Percentiles rank a stretch among this genome's conserved stretches.
Conservation (phyloP, 805 yeast genomes). For the Cyberlindnera xylosilytica region DNA sequence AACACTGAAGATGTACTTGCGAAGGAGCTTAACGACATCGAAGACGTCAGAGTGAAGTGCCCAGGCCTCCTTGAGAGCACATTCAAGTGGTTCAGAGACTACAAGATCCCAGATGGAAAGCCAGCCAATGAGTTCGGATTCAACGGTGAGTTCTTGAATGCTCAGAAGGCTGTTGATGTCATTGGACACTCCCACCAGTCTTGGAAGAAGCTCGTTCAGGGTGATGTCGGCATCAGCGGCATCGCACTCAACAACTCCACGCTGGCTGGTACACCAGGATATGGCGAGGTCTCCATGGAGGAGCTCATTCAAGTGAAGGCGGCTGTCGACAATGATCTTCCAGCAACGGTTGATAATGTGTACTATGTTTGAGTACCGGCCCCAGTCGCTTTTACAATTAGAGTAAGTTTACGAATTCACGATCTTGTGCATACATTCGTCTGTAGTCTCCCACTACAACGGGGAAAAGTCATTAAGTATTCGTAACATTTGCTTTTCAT, state of each 20-base stretch:
- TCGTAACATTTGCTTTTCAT: neutral
- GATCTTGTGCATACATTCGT: too few relatives aligned
- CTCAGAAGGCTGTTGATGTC: conserved; percentile 80
- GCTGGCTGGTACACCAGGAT: conserved; percentile 43
- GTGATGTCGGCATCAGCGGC: conserved; percentile 33
- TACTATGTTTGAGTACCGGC: neutral
- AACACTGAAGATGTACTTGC: conserved; percentile 85
- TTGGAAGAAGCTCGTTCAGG: conserved; percentile 73
- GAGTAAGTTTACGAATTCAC: too few relatives aligned
- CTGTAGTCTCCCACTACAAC: too few relatives aligned
- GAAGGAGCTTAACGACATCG: conserved; percentile 79
- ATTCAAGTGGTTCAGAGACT: conserved; percentile 97
- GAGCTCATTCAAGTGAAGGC: neutral
- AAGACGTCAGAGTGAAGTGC: conserved; percentile 83
- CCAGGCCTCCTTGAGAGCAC: conserved; percentile 95
- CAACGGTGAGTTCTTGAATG: conserved; percentile 88
- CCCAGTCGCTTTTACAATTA: too few relatives aligned
- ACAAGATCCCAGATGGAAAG: conserved; percentile 97
- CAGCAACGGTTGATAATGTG: neutral
- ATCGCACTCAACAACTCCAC: conserved; percentile 51
- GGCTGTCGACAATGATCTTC: neutral
- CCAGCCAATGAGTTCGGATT: conserved; percentile 96
- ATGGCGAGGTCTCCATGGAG: neutral
- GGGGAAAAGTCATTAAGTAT: neutral
- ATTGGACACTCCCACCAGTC: conserved; percentile 80